phyloP scores from a whole-genome alignment of 169 alveolate species.

The Condylostoma magnum region DNA sequence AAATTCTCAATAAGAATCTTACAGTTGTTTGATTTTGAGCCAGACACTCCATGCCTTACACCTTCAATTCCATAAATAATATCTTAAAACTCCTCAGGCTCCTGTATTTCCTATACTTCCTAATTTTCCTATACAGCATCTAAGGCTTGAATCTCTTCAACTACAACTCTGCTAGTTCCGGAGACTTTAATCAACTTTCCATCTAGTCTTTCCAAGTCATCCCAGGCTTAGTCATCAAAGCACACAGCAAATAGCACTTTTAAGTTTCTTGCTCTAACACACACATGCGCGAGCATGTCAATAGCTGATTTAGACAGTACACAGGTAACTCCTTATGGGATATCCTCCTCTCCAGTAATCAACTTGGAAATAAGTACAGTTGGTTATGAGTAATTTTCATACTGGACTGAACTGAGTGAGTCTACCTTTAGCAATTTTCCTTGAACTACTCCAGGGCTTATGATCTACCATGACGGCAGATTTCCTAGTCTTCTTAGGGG shows the following conservation, averaged over 20 bases:
- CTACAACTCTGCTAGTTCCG: background rate
- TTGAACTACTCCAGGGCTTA: slow-evolving; percentile 57
- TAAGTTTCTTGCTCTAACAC: slow-evolving; percentile 91
- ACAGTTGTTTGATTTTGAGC: slow-evolving; percentile 5
- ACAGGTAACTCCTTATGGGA: slow-evolving; percentile 85
- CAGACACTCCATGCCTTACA: background rate
- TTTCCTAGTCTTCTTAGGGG: slow-evolving; percentile 69
- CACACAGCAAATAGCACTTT: slow-evolving; percentile 82
- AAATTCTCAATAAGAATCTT: background rate
- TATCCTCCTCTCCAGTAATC: slow-evolving; percentile 91
- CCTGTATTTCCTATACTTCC: background rate
- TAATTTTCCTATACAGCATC: background rate
- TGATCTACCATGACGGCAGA: slow-evolving; percentile 80
- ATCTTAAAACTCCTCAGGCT: background rate
- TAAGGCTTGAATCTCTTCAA: background rate
- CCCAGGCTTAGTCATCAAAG: slow-evolving; percentile 42
- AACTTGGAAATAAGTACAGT: slow-evolving; percentile 78
- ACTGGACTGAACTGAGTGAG: slow-evolving; percentile 55
- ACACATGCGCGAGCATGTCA: slow-evolving; percentile 89
- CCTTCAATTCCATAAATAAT: background rate
- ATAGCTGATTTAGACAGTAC: slow-evolving; percentile 82
- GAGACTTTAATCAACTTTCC: background rate
- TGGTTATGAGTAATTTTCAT: slow-evolving; percentile 67
- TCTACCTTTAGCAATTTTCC: slow-evolving; percentile 66
- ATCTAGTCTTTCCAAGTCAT: background rate